These are phyloP conservation scores for Raddia distichophylla DNA, from an alignment of 176 grass and related monocot genomes.

Conservation along the genomic window DNA sequence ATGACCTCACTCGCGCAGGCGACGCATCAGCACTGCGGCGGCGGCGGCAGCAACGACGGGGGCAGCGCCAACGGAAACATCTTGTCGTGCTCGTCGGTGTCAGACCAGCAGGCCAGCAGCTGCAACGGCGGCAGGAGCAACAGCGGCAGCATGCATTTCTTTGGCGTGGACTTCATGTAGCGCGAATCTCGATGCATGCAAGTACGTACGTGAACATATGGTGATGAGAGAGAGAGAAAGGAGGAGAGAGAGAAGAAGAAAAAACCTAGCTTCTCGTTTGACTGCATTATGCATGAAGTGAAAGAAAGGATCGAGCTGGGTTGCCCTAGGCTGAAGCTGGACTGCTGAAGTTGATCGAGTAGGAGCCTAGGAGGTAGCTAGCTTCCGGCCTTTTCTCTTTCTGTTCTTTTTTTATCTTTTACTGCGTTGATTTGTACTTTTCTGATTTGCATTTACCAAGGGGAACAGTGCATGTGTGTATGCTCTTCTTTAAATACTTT, in stretches of 20 bases:
- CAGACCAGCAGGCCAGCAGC: conserved; percentile 43
- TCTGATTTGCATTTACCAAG: neutral
- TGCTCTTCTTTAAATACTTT: neutral
- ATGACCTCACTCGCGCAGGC: conserved; percentile 24
- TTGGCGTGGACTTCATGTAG: conserved; percentile 62
- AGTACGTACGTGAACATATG: neutral
- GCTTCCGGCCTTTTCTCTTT: conserved; percentile 20
- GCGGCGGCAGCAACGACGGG: neutral
- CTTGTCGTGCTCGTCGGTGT: conserved; percentile 48
- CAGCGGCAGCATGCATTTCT: conserved; percentile 47
- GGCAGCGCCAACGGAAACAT: conserved; percentile 22
- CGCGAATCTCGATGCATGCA: neutral
- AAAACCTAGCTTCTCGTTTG: conserved; percentile 1
- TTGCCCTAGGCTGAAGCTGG: conserved; percentile 6
- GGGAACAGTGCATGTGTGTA: neutral
- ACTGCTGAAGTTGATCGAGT: neutral
- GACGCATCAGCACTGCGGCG: neutral
- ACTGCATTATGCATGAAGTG: conserved; percentile 37
- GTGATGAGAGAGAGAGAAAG: neutral
- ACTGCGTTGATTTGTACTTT: conserved; percentile 30
- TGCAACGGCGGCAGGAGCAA: conserved; percentile 40
- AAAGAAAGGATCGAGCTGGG: conserved; percentile 30
- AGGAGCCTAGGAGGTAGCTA: neutral
- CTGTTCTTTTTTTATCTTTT: conserved; percentile 18
- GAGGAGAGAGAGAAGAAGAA: neutral